Evolutionary conservation across 257 asterid genomes (phyloP).

Genomic region (Verbascum thapsus): DNA sequence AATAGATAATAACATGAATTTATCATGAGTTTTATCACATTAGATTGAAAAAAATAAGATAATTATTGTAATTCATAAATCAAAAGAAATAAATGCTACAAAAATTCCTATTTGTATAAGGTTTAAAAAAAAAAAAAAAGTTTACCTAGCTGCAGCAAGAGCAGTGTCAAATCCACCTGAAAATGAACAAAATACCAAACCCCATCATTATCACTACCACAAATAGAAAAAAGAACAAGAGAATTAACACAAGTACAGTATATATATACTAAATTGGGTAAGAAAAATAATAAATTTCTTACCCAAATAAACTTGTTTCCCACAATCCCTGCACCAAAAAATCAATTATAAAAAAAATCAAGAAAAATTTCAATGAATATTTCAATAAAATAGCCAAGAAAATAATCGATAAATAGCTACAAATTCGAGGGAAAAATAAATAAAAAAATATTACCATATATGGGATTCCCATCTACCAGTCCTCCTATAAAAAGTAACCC

Average conservation of each 20-base stretch:
- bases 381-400: too few relatives aligned
- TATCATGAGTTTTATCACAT: neutral
- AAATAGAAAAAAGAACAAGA: neutral
- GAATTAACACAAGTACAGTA: slow-evolving; percentile 4
- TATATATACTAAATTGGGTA: slow-evolving; percentile 1
- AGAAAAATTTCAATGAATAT: too few relatives aligned
- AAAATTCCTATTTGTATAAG: too few relatives aligned
- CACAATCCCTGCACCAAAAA: slow-evolving; percentile 61
- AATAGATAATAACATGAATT: neutral
- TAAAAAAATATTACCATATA: slow-evolving; percentile 43
- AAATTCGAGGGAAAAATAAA: neutral
- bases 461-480: slow-evolving; percentile 84
- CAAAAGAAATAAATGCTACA: too few relatives aligned
- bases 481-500: slow-evolving; percentile 67
- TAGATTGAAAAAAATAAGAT: neutral
- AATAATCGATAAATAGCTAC: neutral
- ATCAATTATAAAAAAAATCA: neutral
- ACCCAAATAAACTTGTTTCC: slow-evolving; percentile 76
- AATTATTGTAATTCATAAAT: too few relatives aligned
- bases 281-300: slow-evolving; percentile 17
- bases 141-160: slow-evolving; percentile 80
- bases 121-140: neutral
- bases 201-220: slow-evolving; percentile 4
- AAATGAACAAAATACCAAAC: slow-evolving; percentile 10
- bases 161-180: slow-evolving; percentile 95